Evolutionary conservation across 805 yeast species (phyloP), one percentile per base, ranked within the genome.

Genomic region (Kuraishia ogatae): DNA sequence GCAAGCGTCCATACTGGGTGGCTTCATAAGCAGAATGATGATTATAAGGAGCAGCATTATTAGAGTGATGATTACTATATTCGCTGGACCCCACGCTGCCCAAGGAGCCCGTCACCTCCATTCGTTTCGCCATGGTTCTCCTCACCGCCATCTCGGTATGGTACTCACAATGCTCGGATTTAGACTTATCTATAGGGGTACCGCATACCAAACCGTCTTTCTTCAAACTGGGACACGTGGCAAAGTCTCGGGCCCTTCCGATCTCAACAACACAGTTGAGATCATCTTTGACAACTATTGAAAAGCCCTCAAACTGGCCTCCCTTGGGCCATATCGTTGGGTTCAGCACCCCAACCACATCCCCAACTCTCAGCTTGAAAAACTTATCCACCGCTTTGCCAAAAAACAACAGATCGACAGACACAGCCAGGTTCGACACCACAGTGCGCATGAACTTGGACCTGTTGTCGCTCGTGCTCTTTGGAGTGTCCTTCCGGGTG

Each of bases 331-430:
- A 80, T 6, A 90, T 72, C 1, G 71, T 71, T 0, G 99, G 97
- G 63, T 92, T 93, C 53, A 92, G 67, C 1, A 93, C 64, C 0
- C 86, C 87, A 11, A 92, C 68, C 0, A 92, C 68, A 57, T 87
- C 90, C 0, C 98, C 97, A 1, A 82, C 74, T 53, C 82, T 72
- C 2, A 91, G 62, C 59, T 87, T 89, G 83, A 89, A 89, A 66
- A 82, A 87, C 63, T 79, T 81, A 22, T 81, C 80, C 58, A 85
- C 85, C 3, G 90, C 87, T 19, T 75, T 71, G 0, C 85, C 91
- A 64, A 87, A 85, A 2, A 92, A 66, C 55, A 82, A 78, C 5
- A 90, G 63, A 51, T 82, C 80, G 1, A 91, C 66, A 2, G 80
- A 79, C 53, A 77, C 78, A 53, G 75, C 75, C 62, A 91, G 85